Evolutionary conservation across 306 rosid species (phyloP), one percentile per base, ranked within the genome.

Genomic region (Inga laurina): DNA sequence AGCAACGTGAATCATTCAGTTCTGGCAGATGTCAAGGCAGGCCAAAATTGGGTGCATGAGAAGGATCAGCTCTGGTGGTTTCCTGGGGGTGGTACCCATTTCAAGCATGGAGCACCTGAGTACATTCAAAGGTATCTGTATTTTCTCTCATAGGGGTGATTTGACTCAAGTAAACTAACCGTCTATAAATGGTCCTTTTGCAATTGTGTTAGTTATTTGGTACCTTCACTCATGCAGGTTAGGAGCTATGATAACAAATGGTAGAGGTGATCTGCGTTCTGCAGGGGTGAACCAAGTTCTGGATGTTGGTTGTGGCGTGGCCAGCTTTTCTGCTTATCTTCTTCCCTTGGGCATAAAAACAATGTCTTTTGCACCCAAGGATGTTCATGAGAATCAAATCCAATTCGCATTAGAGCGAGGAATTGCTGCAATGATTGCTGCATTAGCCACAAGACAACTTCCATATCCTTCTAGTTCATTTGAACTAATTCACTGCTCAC

Each of bases 1-100:
- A 92, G 98, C 87, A 92, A 96, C 79, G 97, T 92, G 82, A 96
- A 96, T 87, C 98, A 93, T 78, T 90, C 97, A 7, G 94, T 72
- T 87, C 94, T 96, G 51, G 98, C 99, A 10, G 86, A 93, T 70
- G 99, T 92, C 77, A 96, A 93, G 81, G 97, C 97, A 49, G 99
- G 99, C 73, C 99, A 96, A 87, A 96, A 96, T 84, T 96, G 98
- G 98, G 97, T 96, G 83, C 99, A 96, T 85, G 90, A 83, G 71
- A 91, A 87, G 91, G 90, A 83, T 85, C 89, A 86, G 73, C 90
- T 93, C 22, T 91, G 99, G 98, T 93, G 97, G 98, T 95, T 95
- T 89, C 99, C 99, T 0, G 98, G 98, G 37, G 99, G 99, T 64
- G 98, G 97, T 80, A 93, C 98, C 72, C 99, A 96, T 88, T 96